phyloP scores from a whole-genome alignment of 2,329 filamentous ascomycete genomes.

The Xylariaceae sp. region DNA sequence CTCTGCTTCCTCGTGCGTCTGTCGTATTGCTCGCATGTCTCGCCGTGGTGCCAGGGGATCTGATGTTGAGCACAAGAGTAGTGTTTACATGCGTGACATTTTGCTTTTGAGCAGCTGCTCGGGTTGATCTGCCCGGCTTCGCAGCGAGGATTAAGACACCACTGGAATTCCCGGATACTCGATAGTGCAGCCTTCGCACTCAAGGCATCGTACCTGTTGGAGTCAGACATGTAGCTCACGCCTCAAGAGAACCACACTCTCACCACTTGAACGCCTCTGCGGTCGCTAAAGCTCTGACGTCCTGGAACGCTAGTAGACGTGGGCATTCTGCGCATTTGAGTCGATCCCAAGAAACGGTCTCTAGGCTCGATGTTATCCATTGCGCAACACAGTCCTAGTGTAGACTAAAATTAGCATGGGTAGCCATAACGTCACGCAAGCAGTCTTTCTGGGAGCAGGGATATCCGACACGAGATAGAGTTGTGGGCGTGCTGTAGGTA shows the following conservation, averaged over 20 bases:
- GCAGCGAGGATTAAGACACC: slow-evolving; percentile 34
- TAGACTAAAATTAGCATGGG: too few species aligned
- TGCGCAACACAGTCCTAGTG: slow-evolving; percentile 21
- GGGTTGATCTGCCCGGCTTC: slow-evolving; percentile 34
- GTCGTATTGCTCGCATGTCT: slow-evolving; percentile 35
- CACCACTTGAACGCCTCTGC: slow-evolving; percentile 23
- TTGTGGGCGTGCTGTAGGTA: too few species aligned
- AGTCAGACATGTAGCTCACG: not conserved
- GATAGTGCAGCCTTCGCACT: slow-evolving; percentile 27
- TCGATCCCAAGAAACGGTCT: slow-evolving; percentile 26
- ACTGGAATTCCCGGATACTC: slow-evolving; percentile 29
- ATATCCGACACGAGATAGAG: too few species aligned
- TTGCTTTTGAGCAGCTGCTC: slow-evolving; percentile 25
- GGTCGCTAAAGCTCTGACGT: slow-evolving; percentile 26
- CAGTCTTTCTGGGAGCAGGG: too few species aligned
- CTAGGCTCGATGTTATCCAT: slow-evolving; percentile 30
- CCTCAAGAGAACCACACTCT: not conserved
- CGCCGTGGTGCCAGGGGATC: slow-evolving; percentile 32
- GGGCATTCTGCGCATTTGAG: slow-evolving; percentile 33
- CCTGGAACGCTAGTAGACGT: slow-evolving; percentile 23
- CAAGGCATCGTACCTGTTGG: slow-evolving; percentile 30
- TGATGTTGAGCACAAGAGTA: slow-evolving; percentile 31
- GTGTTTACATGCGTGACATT: slow-evolving; percentile 29
- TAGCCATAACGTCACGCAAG: too few species aligned
- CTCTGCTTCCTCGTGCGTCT: slow-evolving; percentile 22